Percentiles rank a stretch among this genome's conserved stretches.
phyloP scores from a whole-genome alignment of 306 rosid species.

The Ziziphus jujuba region DNA sequence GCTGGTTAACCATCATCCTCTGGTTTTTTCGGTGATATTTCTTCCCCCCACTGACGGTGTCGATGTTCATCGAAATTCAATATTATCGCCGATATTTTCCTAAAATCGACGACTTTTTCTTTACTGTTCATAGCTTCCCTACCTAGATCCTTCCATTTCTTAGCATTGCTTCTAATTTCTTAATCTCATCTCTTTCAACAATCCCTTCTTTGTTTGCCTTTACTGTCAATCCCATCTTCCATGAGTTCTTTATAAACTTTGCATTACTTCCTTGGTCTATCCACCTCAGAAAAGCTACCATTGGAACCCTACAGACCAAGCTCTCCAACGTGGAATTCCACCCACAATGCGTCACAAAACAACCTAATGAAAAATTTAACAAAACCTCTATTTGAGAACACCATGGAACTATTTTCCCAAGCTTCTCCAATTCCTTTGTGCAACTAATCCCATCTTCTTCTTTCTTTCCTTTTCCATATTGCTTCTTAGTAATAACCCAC shows the following conservation, averaged over 20 bases:
- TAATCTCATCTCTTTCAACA: conserved; percentile 20
- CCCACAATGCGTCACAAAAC: conserved; percentile 39
- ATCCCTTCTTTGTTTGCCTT: conserved; percentile 11
- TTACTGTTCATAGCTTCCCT: conserved; percentile 16
- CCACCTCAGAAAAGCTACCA: conserved; percentile 28
- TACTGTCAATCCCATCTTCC: conserved; percentile 35
- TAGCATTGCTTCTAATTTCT: conserved; percentile 23
- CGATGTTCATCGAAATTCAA: too few species aligned
- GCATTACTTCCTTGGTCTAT: conserved; percentile 35
- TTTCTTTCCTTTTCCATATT: neutral
- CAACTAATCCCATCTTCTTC: neutral
- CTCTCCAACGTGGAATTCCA: conserved; percentile 41
- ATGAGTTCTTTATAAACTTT: conserved; percentile 30
- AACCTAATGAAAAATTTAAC: conserved; percentile 21
- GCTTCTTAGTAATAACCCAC: conserved; percentile 48
- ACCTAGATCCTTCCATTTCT: conserved; percentile 35
- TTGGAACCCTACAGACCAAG: conserved; percentile 22
- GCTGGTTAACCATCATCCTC: too few species aligned
- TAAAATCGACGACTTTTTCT: too few species aligned
- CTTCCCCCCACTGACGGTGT: too few species aligned
- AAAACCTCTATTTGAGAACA: conserved; percentile 32
- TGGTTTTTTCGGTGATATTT: too few species aligned
- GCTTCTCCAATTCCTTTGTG: conserved; percentile 18
- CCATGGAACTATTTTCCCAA: conserved; percentile 34
- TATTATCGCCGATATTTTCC: too few species aligned